Base-by-base conservation (phyloP, 2,329 filamentous ascomycete genomes). In the Grosmannia clavigera region DNA sequence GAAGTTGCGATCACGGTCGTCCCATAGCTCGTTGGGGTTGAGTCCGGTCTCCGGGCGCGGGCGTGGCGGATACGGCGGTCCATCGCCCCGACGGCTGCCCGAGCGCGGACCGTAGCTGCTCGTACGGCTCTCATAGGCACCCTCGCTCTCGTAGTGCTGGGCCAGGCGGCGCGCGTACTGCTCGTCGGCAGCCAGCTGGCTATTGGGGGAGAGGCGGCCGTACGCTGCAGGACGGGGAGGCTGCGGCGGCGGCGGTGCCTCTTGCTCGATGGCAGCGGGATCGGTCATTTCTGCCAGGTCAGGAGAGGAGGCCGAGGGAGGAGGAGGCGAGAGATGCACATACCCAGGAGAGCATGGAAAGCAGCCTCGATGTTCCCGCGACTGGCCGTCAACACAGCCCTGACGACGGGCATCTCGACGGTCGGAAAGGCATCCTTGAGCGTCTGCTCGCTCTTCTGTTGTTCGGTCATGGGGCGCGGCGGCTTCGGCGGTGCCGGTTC, bases 361-460 rank as follows among this genome's bases (percentile, higher is more conserved):
- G 94, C 92, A 38, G 90, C 88, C 72, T 99, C 94, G 55, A 97
- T 85, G 68, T 87, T 84, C 62, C 92, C 92, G 61, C 85, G 81
- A 71, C 94, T 97, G 16, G 94, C 94, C 29, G 82, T 80, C 64
- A 99, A 75, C 0, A 99, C 88, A 35, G 94, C 94, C 73, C 86
- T 95, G 72, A 99, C 82, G 55, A 99, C 87, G 53, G 83, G 72
- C 9, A 75, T 71, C 59, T 99, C 94, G 62, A 96, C 88, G 60
- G 77, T 81, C 0, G 94, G 94, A 68, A 99, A 99, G 0, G 94
- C 94, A 72, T 99, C 94, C 71, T 90, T 92, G 60, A 99, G 78
- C 3, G 91, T 96, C 67, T 83, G 82, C 73, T 92, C 87, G 55
- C 90, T 91, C 76, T 95, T 88, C 72, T 95, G 86, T 62, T 86